These are phyloP conservation scores for Erigeron canadensis DNA, from an alignment of 129 eudicot genomes.

Conservation along the genomic window DNA sequence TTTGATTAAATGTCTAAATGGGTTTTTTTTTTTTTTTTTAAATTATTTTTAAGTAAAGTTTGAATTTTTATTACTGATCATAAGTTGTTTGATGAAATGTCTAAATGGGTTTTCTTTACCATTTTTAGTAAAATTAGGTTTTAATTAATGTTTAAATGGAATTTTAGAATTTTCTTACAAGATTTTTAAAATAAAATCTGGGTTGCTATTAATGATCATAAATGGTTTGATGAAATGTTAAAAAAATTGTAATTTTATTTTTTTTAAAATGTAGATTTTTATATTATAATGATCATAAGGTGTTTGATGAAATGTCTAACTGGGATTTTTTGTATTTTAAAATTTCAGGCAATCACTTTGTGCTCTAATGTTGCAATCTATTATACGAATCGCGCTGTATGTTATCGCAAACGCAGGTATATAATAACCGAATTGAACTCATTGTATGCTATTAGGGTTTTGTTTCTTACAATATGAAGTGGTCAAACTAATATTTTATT, in stretches of 20 bases:
- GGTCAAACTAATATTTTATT: background rate
- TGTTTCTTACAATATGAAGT: background rate
- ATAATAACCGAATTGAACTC: slow-evolving; percentile 11
- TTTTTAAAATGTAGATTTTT: background rate
- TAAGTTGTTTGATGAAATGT: no score
- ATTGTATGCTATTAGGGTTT: slow-evolving; percentile 10
- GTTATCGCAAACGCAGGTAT: slow-evolving; percentile 80
- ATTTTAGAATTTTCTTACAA: no score
- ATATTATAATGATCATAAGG: background rate
- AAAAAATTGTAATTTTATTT: no score
- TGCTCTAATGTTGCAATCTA: slow-evolving; percentile 86
- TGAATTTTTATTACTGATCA: no score
- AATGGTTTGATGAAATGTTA: no score
- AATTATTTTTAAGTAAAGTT: no score
- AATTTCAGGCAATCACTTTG: slow-evolving; percentile 74
- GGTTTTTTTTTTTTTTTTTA: no score
- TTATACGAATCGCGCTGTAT: slow-evolving; percentile 87
- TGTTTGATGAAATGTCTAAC: slow-evolving; percentile 29
- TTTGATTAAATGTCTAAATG: background rate
- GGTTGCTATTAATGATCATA: no score
- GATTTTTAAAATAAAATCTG: no score
- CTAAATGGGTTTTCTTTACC: no score
- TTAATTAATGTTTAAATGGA: no score
- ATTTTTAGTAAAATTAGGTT: no score
- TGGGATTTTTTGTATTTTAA: background rate